These are phyloP conservation scores for Tetrapyrgos nigripes DNA, from an alignment of 1,284 basidiomycete genomes.

Conservation along the genomic window DNA sequence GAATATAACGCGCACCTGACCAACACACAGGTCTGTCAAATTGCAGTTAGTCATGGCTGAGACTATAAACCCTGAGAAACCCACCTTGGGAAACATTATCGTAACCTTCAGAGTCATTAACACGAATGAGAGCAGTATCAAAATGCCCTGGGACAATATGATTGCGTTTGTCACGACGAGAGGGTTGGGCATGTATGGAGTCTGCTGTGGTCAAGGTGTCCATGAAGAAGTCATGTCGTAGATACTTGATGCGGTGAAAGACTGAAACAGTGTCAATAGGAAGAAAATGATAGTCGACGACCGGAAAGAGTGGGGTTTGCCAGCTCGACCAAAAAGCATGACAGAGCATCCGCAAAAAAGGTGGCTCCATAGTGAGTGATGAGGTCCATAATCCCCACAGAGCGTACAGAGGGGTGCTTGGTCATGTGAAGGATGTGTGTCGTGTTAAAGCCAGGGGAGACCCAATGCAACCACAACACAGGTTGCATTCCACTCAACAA, in stretches of 20 bases:
- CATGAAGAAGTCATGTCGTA: slow-evolving; percentile 12
- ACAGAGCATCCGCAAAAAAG: slow-evolving; percentile 33
- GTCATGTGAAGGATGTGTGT: background rate
- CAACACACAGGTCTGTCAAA: background rate
- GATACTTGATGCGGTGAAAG: slow-evolving; percentile 18
- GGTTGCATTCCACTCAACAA: background rate
- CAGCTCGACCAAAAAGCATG: slow-evolving; percentile 26
- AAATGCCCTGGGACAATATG: slow-evolving; percentile 10
- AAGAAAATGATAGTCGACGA: background rate
- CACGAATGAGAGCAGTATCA: slow-evolving; percentile 13
- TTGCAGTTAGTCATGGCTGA: background rate
- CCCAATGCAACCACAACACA: background rate
- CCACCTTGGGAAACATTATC: background rate
- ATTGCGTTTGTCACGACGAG: slow-evolving; percentile 6
- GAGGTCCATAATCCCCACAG: slow-evolving; percentile 3
- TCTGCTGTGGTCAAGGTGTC: slow-evolving; percentile 12
- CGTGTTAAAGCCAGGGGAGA: background rate
- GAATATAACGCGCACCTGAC: background rate
- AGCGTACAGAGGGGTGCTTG: background rate
- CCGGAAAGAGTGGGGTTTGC: slow-evolving; percentile 15
- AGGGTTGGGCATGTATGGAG: slow-evolving; percentile 21
- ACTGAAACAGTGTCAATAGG: background rate
- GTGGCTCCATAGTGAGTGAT: slow-evolving; percentile 29
- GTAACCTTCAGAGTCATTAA: background rate
- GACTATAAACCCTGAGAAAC: background rate